phyloP scores from a whole-genome alignment of 2,329 filamentous ascomycete species.

The Scolecobasidium constrictum region DNA sequence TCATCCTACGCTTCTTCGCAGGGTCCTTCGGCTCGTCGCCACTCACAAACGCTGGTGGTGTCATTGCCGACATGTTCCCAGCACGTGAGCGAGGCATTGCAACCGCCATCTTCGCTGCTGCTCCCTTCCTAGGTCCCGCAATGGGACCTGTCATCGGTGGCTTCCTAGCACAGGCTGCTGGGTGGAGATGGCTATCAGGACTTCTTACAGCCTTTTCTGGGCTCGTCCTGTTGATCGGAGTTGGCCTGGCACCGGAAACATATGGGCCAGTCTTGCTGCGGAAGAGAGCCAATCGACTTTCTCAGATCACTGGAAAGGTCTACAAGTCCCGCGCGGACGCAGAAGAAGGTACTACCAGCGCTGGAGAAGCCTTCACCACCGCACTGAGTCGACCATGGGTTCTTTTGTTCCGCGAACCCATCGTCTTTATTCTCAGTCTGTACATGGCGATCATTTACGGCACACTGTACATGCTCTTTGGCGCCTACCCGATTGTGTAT shows the following conservation, averaged over 20 bases:
- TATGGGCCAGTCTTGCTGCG: slow-evolving; percentile 42
- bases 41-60: slow-evolving; percentile 51
- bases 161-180: slow-evolving; percentile 51
- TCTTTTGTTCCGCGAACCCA: slow-evolving; percentile 59
- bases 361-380: slow-evolving; percentile 42
- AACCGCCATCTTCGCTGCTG: slow-evolving; percentile 52
- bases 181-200: slow-evolving; percentile 61
- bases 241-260: slow-evolving; percentile 33
- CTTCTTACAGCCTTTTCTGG: slow-evolving; percentile 40
- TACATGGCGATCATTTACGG: slow-evolving; percentile 53
- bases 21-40: slow-evolving; percentile 52
- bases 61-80: slow-evolving; percentile 51
- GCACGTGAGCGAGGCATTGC: slow-evolving; percentile 45
- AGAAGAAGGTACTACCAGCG: slow-evolving; percentile 27
- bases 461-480: slow-evolving; percentile 39
- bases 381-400: slow-evolving; percentile 57
- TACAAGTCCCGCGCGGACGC: slow-evolving; percentile 39
- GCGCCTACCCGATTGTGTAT: slow-evolving; percentile 50
- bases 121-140: slow-evolving; percentile 56
- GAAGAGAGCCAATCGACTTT: slow-evolving; percentile 36
- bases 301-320: slow-evolving; percentile 39
- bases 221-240: slow-evolving; percentile 29
- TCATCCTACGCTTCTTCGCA: slow-evolving; percentile 58
- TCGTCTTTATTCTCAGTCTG: slow-evolving; percentile 51
- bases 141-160: slow-evolving; percentile 49